Percentiles rank a stretch among this genome's conserved stretches.
Evolutionary conservation across 345 rosid species (phyloP).

Genomic region (Chamaenerion angustifolium): DNA sequence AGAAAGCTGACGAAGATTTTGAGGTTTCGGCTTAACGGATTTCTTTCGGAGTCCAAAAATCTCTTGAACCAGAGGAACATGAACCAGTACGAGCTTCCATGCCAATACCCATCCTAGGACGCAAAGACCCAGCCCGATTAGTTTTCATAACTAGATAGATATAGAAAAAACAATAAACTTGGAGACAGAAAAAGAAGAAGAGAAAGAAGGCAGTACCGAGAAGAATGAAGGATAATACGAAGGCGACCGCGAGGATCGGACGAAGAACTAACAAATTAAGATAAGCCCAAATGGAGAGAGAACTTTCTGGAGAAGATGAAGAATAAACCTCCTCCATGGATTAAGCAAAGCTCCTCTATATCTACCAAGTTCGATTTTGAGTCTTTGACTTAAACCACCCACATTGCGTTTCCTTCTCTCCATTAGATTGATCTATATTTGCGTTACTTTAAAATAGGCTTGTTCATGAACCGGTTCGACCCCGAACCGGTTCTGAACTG

Average conservation of each 20-base stretch:
- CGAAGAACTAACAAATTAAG: slow-evolving; percentile 30
- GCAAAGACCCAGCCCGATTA: background rate
- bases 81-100: slow-evolving; percentile 78
- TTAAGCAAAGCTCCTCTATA: background rate
- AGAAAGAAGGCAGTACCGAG: slow-evolving; percentile 30
- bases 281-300: slow-evolving; percentile 16
- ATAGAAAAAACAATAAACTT: background rate
- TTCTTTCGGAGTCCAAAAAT: slow-evolving; percentile 62
- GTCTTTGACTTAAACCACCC: too few species aligned
- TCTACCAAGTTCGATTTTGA: too few species aligned
- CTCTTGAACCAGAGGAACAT: slow-evolving; percentile 80
- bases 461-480: too few species aligned
- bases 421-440: too few species aligned
- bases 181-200: background rate
- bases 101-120: slow-evolving; percentile 70
- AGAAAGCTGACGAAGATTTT: slow-evolving; percentile 28
- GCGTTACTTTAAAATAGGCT: too few species aligned
- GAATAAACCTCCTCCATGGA: slow-evolving; percentile 14
- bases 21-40: slow-evolving; percentile 35
- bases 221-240: slow-evolving; percentile 38
- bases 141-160: background rate
- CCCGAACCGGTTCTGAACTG: too few species aligned
- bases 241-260: slow-evolving; percentile 42
- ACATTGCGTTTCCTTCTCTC: too few species aligned
- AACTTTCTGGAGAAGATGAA: slow-evolving; percentile 8